Evolutionary conservation across 306 rosid species (phyloP).

Genomic region (Myrica gale): DNA sequence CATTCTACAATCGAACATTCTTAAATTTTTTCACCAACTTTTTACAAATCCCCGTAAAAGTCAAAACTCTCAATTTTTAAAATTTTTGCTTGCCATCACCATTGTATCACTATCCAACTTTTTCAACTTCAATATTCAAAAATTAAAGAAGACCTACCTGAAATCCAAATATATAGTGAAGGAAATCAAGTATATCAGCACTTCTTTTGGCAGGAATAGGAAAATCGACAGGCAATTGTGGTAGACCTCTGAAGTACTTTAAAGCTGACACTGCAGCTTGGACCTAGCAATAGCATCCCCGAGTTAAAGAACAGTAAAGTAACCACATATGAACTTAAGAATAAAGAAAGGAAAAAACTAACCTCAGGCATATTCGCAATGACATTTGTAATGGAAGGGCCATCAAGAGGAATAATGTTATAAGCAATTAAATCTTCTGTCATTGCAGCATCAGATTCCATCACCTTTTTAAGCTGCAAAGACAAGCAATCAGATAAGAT

Average conservation of each 20-base stretch:
- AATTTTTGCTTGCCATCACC: too few species aligned
- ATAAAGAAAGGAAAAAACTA: slow-evolving; percentile 19
- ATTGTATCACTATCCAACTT: background rate
- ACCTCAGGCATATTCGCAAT: slow-evolving; percentile 70
- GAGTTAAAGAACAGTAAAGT: slow-evolving; percentile 14
- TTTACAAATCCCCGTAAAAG: too few species aligned
- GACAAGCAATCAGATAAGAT: slow-evolving; percentile 19
- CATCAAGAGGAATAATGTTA: slow-evolving; percentile 88
- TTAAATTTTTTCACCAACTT: too few species aligned
- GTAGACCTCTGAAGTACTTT: slow-evolving; percentile 61
- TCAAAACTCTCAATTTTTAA: too few species aligned
- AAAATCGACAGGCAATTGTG: slow-evolving; percentile 66
- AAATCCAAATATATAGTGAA: slow-evolving; percentile 82
- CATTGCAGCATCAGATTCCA: slow-evolving; percentile 88
- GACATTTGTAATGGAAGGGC: slow-evolving; percentile 66
- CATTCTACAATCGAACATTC: too few species aligned
- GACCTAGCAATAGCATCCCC: slow-evolving; percentile 51
- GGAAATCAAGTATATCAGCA: slow-evolving; percentile 72
- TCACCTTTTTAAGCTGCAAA: slow-evolving; percentile 70
- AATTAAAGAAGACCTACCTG: slow-evolving; percentile 51
- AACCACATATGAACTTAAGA: slow-evolving; percentile 15
- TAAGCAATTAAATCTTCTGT: slow-evolving; percentile 83
- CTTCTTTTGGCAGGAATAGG: slow-evolving; percentile 57
- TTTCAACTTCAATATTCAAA: slow-evolving; percentile 1
- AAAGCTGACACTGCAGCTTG: slow-evolving; percentile 78